Conservation (phyloP, 2,329 filamentous ascomycete species). For the Alternaria arborescens region DNA sequence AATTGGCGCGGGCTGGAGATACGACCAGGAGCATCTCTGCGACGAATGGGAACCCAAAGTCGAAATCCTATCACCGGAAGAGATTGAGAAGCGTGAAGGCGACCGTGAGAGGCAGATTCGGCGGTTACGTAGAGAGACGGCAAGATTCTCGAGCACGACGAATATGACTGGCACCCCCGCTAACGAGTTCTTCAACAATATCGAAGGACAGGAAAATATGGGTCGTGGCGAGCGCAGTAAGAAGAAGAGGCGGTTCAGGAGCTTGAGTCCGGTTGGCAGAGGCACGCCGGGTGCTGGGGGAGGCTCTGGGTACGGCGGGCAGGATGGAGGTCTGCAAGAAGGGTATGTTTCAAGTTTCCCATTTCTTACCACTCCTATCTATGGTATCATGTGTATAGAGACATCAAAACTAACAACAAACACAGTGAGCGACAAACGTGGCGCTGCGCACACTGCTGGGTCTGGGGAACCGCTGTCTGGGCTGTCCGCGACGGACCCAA, state of each 20-base stretch:
- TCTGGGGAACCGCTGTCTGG: conserved; percentile 93
- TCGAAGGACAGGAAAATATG: conserved; percentile 74
- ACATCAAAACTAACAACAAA: conserved; percentile 21
- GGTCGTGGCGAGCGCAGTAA: conserved; percentile 91
- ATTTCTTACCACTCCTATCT: not conserved
- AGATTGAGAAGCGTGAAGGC: conserved; percentile 96
- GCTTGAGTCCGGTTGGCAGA: conserved; percentile 81
- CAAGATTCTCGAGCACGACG: conserved; percentile 85
- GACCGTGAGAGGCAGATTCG: conserved; percentile 92
- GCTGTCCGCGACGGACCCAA: conserved; percentile 90
- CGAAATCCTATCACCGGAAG: conserved; percentile 81
- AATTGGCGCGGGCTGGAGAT: conserved; percentile 92
- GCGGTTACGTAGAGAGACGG: conserved; percentile 86
- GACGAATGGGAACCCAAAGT: conserved; percentile 62
- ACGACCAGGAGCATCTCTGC: conserved; percentile 87
- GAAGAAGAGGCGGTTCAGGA: conserved; percentile 92
- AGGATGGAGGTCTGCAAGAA: conserved; percentile 64
- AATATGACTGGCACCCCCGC: conserved; percentile 78
- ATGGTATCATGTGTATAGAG: not conserved
- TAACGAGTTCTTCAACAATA: conserved; percentile 67
- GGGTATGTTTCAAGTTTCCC: conserved; percentile 35
- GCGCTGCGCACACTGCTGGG: conserved; percentile 86
- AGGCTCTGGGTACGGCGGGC: conserved; percentile 71
- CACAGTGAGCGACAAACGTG: conserved; percentile 77
- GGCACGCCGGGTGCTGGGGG: conserved; percentile 76